These are phyloP conservation scores for Crithidia sp. DNA, from an alignment of 208 protist species.

Conservation along the genomic window DNA sequence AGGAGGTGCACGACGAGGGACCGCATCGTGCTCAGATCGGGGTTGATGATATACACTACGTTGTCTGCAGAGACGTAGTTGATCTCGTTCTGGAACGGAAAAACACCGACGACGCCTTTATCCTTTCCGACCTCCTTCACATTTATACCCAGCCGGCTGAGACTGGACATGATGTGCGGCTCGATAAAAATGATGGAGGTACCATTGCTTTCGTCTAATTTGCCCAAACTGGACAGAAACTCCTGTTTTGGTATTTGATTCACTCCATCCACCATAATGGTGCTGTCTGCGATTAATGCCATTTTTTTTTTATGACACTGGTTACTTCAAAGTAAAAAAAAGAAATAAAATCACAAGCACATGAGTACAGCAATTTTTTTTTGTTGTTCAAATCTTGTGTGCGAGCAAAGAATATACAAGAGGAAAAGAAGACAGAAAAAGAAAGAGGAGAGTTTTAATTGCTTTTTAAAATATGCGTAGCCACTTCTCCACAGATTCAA, in stretches of 20 bases:
- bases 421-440: not conserved
- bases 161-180: conserved; percentile 34
- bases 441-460: not conserved
- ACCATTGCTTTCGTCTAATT: conserved; percentile 24
- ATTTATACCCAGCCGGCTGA: conserved; percentile 31
- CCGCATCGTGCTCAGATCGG: conserved; percentile 49
- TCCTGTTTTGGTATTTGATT: conserved; percentile 43
- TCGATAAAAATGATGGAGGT: conserved; percentile 54
- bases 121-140: conserved; percentile 24
- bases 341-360: not conserved
- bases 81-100: conserved; percentile 44
- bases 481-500: not conserved
- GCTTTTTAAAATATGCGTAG: not conserved
- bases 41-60: conserved; percentile 45
- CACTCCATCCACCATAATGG: conserved; percentile 6
- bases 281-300: conserved; percentile 7
- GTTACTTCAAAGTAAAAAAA: not conserved
- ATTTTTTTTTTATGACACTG: not conserved
- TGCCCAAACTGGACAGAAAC: conserved; percentile 22
- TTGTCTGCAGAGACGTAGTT: conserved; percentile 56
- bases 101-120: conserved; percentile 45
- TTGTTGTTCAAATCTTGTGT: not conserved
- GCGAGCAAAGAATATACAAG: no score
- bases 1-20: conserved; percentile 59
- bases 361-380: not conserved